A percentile compares a stretch with the other conserved stretches of the same genome.
These are phyloP conservation scores for Cercospora nicotianae DNA, from an alignment of 2,329 filamentous ascomycete species.

Conservation along the genomic window DNA sequence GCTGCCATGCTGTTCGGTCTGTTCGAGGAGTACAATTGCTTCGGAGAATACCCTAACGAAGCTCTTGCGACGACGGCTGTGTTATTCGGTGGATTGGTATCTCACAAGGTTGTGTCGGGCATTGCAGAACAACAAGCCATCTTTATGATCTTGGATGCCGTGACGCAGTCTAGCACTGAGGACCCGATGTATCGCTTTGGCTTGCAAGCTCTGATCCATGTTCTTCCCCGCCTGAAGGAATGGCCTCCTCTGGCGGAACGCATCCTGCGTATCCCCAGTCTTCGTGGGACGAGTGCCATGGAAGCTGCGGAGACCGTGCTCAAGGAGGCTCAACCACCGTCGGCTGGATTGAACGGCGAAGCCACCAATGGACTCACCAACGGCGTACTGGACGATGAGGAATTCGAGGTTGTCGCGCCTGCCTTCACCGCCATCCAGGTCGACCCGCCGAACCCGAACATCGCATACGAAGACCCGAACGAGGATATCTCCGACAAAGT, in stretches of 20 bases:
- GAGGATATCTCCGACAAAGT: conserved; percentile 89
- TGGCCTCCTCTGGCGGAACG: conserved; percentile 95
- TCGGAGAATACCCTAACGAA: conserved; percentile 92
- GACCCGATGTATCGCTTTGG: conserved; percentile 98
- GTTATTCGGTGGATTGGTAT: conserved; percentile 85
- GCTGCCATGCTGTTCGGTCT: conserved; percentile 98
- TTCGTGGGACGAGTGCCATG: conserved; percentile 71
- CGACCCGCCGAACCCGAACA: conserved; percentile 64
- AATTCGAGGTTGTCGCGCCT: conserved; percentile 62
- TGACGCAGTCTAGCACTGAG: conserved; percentile 77
- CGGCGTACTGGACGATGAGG: conserved; percentile 66
- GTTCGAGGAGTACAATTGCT: conserved; percentile 96
- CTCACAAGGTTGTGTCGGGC: conserved; percentile 84
- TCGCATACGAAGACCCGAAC: conserved; percentile 76
- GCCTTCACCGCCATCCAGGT: conserved; percentile 78
- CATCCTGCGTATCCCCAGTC: conserved; percentile 74
- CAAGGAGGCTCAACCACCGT: conserved; percentile 35
- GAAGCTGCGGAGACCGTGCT: conserved; percentile 34
- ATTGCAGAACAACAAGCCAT: conserved; percentile 91
- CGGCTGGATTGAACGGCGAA: conserved; percentile 34
- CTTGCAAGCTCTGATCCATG: conserved; percentile 87
- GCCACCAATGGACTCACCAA: conserved; percentile 62
- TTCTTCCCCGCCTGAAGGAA: conserved; percentile 78
- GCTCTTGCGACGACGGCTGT: conserved; percentile 94
- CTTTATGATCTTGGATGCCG: conserved; percentile 95